These are phyloP conservation scores for Alloteropsis semialata DNA, from an alignment of 176 grass and related monocot genomes.

Conservation along the genomic window DNA sequence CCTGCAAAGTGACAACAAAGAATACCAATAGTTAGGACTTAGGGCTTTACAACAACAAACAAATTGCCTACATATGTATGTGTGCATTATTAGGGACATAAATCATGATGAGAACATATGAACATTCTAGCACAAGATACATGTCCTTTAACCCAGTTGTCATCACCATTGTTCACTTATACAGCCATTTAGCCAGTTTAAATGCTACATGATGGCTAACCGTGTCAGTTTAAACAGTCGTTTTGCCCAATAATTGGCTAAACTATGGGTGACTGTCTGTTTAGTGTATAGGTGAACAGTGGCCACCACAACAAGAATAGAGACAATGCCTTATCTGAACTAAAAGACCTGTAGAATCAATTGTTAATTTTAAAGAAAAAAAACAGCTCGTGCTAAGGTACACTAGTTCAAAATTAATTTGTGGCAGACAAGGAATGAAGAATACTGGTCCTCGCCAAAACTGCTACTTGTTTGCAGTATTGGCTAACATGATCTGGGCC, in stretches of 20 bases:
- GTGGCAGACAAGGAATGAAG: neutral
- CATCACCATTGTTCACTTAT: neutral
- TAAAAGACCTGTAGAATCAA: neutral
- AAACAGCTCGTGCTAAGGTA: neutral
- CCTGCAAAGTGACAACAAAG: neutral
- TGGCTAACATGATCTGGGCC: neutral
- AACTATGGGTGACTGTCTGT: neutral
- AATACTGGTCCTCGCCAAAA: neutral
- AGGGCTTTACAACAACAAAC: neutral
- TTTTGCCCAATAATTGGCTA: neutral
- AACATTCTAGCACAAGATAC: neutral
- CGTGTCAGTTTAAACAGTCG: neutral
- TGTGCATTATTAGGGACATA: neutral
- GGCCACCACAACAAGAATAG: neutral
- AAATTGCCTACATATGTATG: neutral
- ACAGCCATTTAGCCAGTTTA: neutral
- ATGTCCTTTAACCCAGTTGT: neutral
- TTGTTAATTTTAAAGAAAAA: neutral
- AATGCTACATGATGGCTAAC: neutral
- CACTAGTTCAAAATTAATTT: neutral
- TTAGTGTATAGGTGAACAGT: neutral
- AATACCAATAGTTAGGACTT: constrained; percentile 27
- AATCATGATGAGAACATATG: neutral
- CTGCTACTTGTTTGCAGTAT: neutral
- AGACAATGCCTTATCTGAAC: neutral